Base-by-base conservation (phyloP, 2,329 filamentous ascomycete species). In the Aspergillus ochraceoroseus region DNA sequence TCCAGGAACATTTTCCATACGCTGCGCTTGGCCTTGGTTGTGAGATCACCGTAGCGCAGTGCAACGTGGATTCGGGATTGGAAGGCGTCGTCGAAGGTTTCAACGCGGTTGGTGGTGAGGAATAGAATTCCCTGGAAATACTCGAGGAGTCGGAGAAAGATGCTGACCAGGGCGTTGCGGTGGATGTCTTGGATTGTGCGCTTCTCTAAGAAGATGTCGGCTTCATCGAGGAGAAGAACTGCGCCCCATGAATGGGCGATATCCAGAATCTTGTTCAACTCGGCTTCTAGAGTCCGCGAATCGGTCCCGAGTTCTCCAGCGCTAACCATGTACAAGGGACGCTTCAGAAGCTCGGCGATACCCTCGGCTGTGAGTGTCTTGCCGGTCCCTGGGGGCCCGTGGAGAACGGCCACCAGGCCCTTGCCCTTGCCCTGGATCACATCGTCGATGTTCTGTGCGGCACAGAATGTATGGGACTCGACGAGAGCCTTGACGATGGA, bases 61-160 rank as follows among this genome's bases (percentile, higher is more conserved):
- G 87, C 85, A 53, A 94, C 82, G 61, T 94, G 87, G 47, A 94
- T 94, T 15, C 88, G 79, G 7, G 81, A 86, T 59, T 92, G 85
- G 71, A 94, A 94, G 0, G 88, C 88, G 47, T 92, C 86, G 54
- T 95, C 88, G 55, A 95, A 94, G 0, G 85, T 89, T 69, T 82
- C 68, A 1, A 94, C 86, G 1, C 87, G 79, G 60, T 94, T 94
- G 2, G 88, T 94, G 0, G 88, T 95, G 17, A 95, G 66, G 69
- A 95, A 94, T 3, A 94, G 64, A 38, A 94, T 94, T 2, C 88
- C 88, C 58, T 94, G 85, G 67, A 94, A 94, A 62, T 94, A 95
- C 64, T 95, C 89, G 0, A 95, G 72, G 41, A 90, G 74, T 0
- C 87, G 80, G 2, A 95, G 70, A 71, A 95, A 95, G 55, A 94